phyloP scores from a whole-genome alignment of 345 rosid genomes.

The Sisymbrium irio region DNA sequence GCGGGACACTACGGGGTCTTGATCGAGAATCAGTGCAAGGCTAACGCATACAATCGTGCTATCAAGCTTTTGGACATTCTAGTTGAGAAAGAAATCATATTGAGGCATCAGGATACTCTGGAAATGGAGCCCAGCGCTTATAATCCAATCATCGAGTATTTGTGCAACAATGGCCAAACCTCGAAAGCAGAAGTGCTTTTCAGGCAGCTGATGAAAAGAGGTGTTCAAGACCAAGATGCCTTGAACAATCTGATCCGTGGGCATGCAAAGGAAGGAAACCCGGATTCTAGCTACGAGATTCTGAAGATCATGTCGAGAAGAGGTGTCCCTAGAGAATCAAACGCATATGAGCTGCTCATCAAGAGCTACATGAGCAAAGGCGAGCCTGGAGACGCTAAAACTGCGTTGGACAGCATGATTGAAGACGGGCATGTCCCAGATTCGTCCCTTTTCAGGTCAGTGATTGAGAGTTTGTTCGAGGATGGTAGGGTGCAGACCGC shows the following conservation, averaged over 20 bases:
- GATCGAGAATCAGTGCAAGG: constrained; percentile 74
- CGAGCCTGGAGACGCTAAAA: constrained; percentile 88
- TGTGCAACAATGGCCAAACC: constrained; percentile 70
- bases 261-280: constrained; percentile 80
- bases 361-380: constrained; percentile 91
- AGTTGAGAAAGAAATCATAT: constrained; percentile 69
- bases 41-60: constrained; percentile 58
- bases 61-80: constrained; percentile 69
- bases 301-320: constrained; percentile 79
- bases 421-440: constrained; percentile 77
- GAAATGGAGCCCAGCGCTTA: constrained; percentile 65
- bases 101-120: constrained; percentile 65
- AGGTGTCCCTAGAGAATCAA: constrained; percentile 66
- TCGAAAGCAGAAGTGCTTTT: constrained; percentile 78
- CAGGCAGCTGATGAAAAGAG: constrained; percentile 87
- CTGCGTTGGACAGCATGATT: constrained; percentile 79
- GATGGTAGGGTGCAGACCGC: constrained; percentile 91
- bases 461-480: constrained; percentile 81
- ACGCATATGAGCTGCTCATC: constrained; percentile 66
- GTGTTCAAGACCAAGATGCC: constrained; percentile 64
- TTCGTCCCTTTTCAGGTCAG: constrained; percentile 65
- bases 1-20: constrained; percentile 85
- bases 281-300: constrained; percentile 77
- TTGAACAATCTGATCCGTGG: constrained; percentile 72
- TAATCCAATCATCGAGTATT: constrained; percentile 61